Conservation (phyloP, 768 basidiomycete species). For the Mycena rosella region DNA sequence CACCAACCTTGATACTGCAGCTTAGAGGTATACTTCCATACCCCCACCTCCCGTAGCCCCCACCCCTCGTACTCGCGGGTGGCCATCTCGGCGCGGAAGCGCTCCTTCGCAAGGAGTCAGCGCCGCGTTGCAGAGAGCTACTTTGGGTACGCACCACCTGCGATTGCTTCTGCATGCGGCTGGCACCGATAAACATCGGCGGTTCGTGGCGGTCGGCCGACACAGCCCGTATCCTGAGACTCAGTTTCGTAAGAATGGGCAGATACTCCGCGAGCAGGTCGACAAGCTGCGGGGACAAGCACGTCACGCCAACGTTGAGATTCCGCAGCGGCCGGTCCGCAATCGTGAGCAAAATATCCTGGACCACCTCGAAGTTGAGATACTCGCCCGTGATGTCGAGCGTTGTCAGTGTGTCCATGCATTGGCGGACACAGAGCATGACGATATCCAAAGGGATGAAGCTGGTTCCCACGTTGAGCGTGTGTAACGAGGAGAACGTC, state of each 20-base stretch:
- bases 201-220: constrained; percentile 5
- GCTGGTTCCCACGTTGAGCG: constrained; percentile 24
- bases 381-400: constrained; percentile 25
- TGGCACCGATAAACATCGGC: background rate
- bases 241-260: constrained; percentile 23
- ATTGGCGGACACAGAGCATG: constrained; percentile 24
- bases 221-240: constrained; percentile 9
- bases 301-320: constrained; percentile 1
- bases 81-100: constrained; percentile 16
- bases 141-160: constrained; percentile 8
- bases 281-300: constrained; percentile 29
- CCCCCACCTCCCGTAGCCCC: constrained; percentile 17
- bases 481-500: constrained; percentile 11
- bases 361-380: constrained; percentile 17
- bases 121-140: background rate
- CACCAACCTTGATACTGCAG: constrained; percentile 16
- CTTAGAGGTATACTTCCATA: constrained; percentile 22
- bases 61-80: constrained; percentile 13
- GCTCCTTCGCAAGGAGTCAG: constrained; percentile 1
- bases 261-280: constrained; percentile 21
- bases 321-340: background rate
- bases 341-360: background rate
- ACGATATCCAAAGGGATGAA: constrained; percentile 22
- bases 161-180: background rate
- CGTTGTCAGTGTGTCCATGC: constrained; percentile 15